A percentile compares a stretch with the other conserved stretches of the same genome.
Conservation (phyloP, 352 stramenopile genomes). For the Phytophthora multivora region DNA sequence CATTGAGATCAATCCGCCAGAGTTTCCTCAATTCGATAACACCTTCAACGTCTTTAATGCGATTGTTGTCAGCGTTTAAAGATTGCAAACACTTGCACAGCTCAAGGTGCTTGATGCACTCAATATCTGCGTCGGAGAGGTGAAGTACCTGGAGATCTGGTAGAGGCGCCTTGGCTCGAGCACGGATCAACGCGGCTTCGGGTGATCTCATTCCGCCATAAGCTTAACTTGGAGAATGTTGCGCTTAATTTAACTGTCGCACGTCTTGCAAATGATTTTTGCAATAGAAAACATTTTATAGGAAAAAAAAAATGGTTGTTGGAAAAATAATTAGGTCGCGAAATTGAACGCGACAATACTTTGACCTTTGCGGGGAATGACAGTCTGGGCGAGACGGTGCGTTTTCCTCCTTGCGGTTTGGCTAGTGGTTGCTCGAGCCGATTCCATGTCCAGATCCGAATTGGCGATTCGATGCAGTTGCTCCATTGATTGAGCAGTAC, state of each 20-base stretch:
- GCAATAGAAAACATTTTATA: too few relatives aligned
- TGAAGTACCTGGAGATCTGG: conserved; percentile 53
- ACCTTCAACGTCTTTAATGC: conserved; percentile 47
- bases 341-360: conserved; percentile 47
- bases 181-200: conserved; percentile 49
- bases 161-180: conserved; percentile 56
- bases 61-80: conserved; percentile 60
- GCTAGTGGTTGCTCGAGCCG: conserved; percentile 13
- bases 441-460: conserved; percentile 35
- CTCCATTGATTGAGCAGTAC: conserved; percentile 13
- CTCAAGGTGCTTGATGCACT: conserved; percentile 58
- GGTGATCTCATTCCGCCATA: conserved; percentile 47
- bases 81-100: conserved; percentile 47
- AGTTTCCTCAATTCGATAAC: conserved; percentile 45
- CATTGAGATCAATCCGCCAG: conserved; percentile 59
- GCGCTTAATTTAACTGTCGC: conserved; percentile 19
- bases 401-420: conserved; percentile 34
- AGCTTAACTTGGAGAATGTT: conserved; percentile 14
- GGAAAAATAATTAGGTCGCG: conserved; percentile 12
- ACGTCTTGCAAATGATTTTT: too few relatives aligned
- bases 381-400: conserved; percentile 36
- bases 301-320: too few relatives aligned
- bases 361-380: conserved; percentile 42
- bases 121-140: conserved; percentile 53
- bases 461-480: conserved; percentile 39